Evolutionary conservation across 495 filamentous ascomycete species (phyloP).

Genomic region (Glonium stellatum): DNA sequence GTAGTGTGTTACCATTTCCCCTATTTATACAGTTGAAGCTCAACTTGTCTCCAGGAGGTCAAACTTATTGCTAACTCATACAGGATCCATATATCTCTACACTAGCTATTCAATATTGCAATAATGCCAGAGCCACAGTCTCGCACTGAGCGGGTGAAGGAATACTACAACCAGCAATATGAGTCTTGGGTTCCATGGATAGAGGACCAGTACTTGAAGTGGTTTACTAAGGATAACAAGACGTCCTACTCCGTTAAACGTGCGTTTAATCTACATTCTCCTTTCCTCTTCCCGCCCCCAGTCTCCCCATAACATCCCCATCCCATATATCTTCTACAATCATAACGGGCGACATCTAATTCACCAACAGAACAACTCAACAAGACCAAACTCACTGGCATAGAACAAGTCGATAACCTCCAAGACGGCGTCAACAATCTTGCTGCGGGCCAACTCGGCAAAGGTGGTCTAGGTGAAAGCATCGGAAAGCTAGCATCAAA

Average conservation of each 20-base stretch:
- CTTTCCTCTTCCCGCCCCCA: not conserved
- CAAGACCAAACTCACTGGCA: slow-evolving; percentile 58
- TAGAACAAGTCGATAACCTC: slow-evolving; percentile 53
- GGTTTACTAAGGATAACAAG: slow-evolving; percentile 69
- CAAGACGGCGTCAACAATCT: slow-evolving; percentile 57
- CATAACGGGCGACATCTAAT: not conserved
- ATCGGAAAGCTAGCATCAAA: slow-evolving; percentile 54
- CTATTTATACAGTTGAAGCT: too few relatives aligned
- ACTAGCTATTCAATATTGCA: not conserved
- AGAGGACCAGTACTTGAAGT: slow-evolving; percentile 61
- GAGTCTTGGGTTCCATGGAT: slow-evolving; percentile 70
- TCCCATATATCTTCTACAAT: too few relatives aligned
- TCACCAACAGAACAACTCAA: slow-evolving; percentile 49
- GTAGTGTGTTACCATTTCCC: too few relatives aligned
- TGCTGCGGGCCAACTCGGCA: slow-evolving; percentile 53
- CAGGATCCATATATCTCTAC: not conserved
- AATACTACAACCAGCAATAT: slow-evolving; percentile 58
- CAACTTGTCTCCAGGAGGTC: not conserved
- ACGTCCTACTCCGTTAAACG: slow-evolving; percentile 57
- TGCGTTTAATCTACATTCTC: slow-evolving; percentile 29
- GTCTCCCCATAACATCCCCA: not conserved
- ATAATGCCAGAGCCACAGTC: slow-evolving; percentile 23
- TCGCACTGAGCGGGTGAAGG: slow-evolving; percentile 48
- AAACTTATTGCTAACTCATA: not conserved
- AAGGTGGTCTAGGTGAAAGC: slow-evolving; percentile 54